Base-by-base conservation (phyloP, 2,329 filamentous ascomycete genomes). In the Chalara sp. region DNA sequence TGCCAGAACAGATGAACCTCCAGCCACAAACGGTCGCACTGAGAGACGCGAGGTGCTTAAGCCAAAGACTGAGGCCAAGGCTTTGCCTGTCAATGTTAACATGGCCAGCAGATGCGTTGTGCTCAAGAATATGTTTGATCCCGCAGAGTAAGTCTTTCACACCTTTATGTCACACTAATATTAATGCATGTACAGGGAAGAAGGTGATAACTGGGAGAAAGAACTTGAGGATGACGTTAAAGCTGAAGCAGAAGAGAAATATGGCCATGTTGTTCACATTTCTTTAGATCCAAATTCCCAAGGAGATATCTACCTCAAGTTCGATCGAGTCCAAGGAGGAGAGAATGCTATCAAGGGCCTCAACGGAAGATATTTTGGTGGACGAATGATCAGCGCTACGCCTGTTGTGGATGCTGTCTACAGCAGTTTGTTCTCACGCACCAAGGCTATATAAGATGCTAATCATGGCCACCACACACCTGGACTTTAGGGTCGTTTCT, bases 351-450 rank as follows among this genome's bases (percentile, higher is more conserved):
- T 97, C 73, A 95, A 95, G 70, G 93, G 93, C 66, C 82, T 99
- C 56, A 97, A 99, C 70, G 93, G 93, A 65, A 86, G 93, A 67
- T 96, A 88, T 71, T 99, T 99, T 71, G 93, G 89, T 66, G 89
- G 89, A 64, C 83, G 85, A 65, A 89, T 89, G 76, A 95, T 99
- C 70, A 92, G 87, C 68, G 93, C 92, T 63, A 87, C 90, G 58
- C 93, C 91, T 69, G 89, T 99, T 73, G 92, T 97, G 70, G 93
- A 99, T 72, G 92, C 92, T 65, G 89, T 99, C 74, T 99, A 97
- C 83, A 93, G 89, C 82, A 95, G 87, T 79, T 82, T 95, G 72
- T 96, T 93, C 76, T 87, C 86, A 71, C 85, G 87, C 69, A 88
- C 86, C 63, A 87, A 87, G 72, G 86, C 86, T 69, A 87, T 90